These are phyloP conservation scores for Hemisphaericaspora xylofermentans DNA, from an alignment of 1,139 yeast species.

Conservation along the genomic window DNA sequence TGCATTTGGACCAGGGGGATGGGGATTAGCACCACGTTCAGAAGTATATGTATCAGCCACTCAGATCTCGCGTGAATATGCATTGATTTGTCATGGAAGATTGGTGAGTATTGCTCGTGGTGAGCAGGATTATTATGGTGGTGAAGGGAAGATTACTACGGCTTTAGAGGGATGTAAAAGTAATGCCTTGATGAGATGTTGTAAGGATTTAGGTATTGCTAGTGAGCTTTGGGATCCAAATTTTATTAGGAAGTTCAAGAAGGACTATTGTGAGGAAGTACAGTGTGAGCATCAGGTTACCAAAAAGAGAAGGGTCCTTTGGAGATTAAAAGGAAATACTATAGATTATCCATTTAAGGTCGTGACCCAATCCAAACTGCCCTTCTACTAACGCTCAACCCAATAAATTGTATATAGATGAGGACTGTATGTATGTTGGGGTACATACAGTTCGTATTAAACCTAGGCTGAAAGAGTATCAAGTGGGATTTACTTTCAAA, in stretches of 20 bases:
- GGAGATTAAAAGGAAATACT: slow-evolving; percentile 65
- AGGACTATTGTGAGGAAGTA: slow-evolving; percentile 72
- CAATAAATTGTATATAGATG: slow-evolving; percentile 2
- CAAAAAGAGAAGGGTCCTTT: slow-evolving; percentile 81
- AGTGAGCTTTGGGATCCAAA: slow-evolving; percentile 97
- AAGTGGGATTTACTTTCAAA: no score
- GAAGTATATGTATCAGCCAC: slow-evolving; percentile 70
- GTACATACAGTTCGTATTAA: no score
- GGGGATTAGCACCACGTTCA: slow-evolving; percentile 96
- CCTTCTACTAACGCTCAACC: no score
- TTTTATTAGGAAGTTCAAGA: slow-evolving; percentile 79
- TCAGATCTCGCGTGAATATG: slow-evolving; percentile 81
- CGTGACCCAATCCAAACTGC: no score
- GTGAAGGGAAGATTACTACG: slow-evolving; percentile 83
- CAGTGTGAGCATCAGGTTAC: slow-evolving; percentile 83
- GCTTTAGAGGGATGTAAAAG: slow-evolving; percentile 97
- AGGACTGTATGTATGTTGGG: no score
- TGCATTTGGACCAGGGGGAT: slow-evolving; percentile 98
- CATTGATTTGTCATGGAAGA: slow-evolving; percentile 81
- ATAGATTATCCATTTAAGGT: slow-evolving; percentile 58
- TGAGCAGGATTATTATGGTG: slow-evolving; percentile 87
- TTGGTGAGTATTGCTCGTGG: slow-evolving; percentile 92
- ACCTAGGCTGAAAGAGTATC: no score
- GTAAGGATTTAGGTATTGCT: slow-evolving; percentile 95
- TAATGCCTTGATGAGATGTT: slow-evolving; percentile 95